A percentile compares a stretch with the other conserved stretches of the same genome.
phyloP scores from a whole-genome alignment of 768 basidiomycete species.

The Imleria badia region DNA sequence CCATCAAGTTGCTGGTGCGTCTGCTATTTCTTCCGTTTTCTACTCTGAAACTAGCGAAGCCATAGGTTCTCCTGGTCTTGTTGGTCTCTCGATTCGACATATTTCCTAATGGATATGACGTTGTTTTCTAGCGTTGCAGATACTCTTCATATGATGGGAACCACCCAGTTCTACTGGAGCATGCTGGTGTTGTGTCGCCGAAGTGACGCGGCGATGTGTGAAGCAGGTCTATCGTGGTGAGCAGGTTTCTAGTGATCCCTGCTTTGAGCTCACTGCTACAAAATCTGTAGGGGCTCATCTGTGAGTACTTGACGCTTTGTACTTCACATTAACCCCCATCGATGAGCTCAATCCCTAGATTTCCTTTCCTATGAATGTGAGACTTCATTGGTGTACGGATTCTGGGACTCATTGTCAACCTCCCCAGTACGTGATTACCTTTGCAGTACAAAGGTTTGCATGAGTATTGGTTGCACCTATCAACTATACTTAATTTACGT shows the following conservation, averaged over 20 bases:
- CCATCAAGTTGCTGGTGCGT: slow-evolving; percentile 13
- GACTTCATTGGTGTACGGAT: neutral
- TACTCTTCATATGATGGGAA: slow-evolving; percentile 1
- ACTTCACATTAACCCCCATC: neutral
- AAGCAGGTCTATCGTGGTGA: slow-evolving; percentile 9
- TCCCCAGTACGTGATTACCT: slow-evolving; percentile 4
- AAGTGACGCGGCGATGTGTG: neutral
- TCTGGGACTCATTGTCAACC: neutral
- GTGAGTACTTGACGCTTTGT: neutral
- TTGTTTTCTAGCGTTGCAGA: slow-evolving; percentile 7
- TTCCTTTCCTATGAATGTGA: slow-evolving; percentile 6
- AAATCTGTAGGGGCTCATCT: slow-evolving; percentile 3
- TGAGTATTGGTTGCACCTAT: neutral
- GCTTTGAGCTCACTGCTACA: too few species aligned
- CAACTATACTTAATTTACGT: neutral
- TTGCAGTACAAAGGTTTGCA: slow-evolving; percentile 14
- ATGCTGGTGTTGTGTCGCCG: slow-evolving; percentile 6
- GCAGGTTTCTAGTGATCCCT: neutral
- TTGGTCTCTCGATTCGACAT: neutral
- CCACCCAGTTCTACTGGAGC: slow-evolving; percentile 1
- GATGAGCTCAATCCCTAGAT: neutral
- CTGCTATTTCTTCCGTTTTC: neutral
- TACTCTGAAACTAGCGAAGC: neutral
- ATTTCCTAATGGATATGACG: neutral
- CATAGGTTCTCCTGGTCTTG: slow-evolving; percentile 13